Evolutionary conservation across 2,329 filamentous ascomycete genomes (phyloP).

Genomic region (Talaromyces sp.): DNA sequence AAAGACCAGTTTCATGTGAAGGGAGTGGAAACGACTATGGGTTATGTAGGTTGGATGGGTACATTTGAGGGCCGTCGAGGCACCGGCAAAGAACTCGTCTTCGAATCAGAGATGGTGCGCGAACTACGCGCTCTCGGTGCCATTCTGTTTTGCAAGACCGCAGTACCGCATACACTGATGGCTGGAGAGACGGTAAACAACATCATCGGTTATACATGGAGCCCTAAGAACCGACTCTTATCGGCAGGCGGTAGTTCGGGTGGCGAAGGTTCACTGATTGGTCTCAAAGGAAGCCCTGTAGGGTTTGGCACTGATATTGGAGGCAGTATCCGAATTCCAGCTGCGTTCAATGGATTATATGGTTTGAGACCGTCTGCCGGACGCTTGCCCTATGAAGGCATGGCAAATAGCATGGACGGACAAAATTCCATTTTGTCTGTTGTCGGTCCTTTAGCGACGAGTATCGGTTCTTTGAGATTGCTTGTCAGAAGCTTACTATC

Average conservation of each 20-base stretch:
- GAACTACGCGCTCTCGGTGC: slow-evolving; percentile 51
- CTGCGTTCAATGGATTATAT: slow-evolving; percentile 27
- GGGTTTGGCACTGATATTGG: slow-evolving; percentile 36
- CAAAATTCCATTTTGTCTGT: slow-evolving; percentile 35
- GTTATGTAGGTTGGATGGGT: slow-evolving; percentile 26
- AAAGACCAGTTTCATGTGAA: slow-evolving; percentile 60
- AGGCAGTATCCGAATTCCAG: slow-evolving; percentile 26
- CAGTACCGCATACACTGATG: slow-evolving; percentile 55
- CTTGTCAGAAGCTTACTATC: slow-evolving; percentile 35
- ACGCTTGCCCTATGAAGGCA: slow-evolving; percentile 23
- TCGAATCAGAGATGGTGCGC: slow-evolving; percentile 23
- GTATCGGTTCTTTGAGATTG: slow-evolving; percentile 20
- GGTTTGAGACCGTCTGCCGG: slow-evolving; percentile 24
- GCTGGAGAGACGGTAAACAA: slow-evolving; percentile 44
- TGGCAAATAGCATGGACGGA: slow-evolving; percentile 30
- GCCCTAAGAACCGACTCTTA: slow-evolving; percentile 36
- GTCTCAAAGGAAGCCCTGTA: slow-evolving; percentile 57
- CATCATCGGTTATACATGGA: slow-evolving; percentile 43
- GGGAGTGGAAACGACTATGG: slow-evolving; percentile 54
- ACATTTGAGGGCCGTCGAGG: slow-evolving; percentile 11
- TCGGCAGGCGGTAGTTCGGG: slow-evolving; percentile 40
- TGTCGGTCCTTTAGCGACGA: slow-evolving; percentile 31
- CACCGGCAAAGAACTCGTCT: neutral
- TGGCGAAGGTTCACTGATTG: slow-evolving; percentile 60
- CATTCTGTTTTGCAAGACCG: slow-evolving; percentile 56